Base-by-base conservation (phyloP, 2,329 filamentous ascomycete genomes). In the Alternaria sp. region DNA sequence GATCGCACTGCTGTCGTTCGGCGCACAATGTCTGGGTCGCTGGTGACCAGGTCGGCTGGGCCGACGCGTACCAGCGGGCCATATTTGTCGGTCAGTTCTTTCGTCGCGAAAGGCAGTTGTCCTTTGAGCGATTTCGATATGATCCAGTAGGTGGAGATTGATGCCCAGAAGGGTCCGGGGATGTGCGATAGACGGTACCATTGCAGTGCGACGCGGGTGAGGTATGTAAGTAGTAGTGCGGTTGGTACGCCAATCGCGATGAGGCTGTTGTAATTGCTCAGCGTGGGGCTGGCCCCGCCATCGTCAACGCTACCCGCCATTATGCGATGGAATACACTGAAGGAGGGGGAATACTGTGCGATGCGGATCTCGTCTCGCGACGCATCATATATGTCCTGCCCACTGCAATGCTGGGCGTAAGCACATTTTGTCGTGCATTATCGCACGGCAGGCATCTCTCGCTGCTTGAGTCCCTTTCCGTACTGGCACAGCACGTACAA, bases 31-130 rank as follows among this genome's bases (percentile, higher is more conserved):
- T 85, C 81, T 0, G 84, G 79, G 19, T 84, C 84, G 23, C 81
- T 80, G 0, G 84, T 85, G 49, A 84, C 66, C 32, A 86, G 72
- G 44, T 84, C 68, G 23, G 82, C 83, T 6, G 85, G 84, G 0
- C 83, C 80, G 23, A 83, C 79, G 30, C 84, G 54, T 74, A 78
- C 80, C 46, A 81, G 71, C 23, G 77, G 50, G 68, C 69, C 71
- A 59, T 72, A 73, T 47, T 64, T 68, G 46, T 69, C 60, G 23
- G 62, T 63, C 5, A 58, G 40, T 26, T 67, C 50, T 44, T 63
- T 65, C 49, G 28, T 36, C 12, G 28, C 17, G 17, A 3, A 3
- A 2, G 49, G 26, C 4, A 51, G 5, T 11, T 8, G 49, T 1
- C 49, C 49, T 28, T 2, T 23, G 13, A 67, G 32, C 4, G 32